Conservation (phyloP, 2,329 filamentous ascomycete species). For the Apiospora phragmitis region DNA sequence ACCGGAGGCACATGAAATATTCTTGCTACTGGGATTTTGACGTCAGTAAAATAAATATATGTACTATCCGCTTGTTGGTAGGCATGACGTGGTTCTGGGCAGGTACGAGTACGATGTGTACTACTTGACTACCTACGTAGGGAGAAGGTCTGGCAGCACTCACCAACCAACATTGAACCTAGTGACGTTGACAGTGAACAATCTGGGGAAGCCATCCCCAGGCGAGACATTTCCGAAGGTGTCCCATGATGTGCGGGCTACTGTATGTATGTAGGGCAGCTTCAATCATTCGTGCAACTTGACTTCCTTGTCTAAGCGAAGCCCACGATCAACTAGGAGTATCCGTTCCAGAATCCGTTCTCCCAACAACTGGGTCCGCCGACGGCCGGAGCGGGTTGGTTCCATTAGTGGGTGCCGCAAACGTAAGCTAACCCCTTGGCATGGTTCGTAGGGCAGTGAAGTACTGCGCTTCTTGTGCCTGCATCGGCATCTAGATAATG, state of each 20-base stretch:
- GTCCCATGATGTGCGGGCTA: background rate
- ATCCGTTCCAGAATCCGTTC: background rate
- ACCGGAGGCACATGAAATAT: background rate
- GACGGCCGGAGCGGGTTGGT: background rate
- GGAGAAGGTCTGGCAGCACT: background rate
- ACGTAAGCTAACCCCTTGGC: background rate
- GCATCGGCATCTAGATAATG: slow-evolving; percentile 1
- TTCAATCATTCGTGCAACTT: background rate
- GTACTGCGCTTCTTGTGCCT: background rate
- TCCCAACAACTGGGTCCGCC: background rate
- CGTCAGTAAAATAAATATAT: background rate
- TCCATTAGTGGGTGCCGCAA: background rate
- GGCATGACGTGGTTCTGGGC: background rate
- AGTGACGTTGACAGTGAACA: background rate
- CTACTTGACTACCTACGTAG: too few species aligned
- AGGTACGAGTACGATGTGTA: background rate
- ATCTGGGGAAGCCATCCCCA: background rate
- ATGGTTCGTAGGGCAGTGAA: background rate
- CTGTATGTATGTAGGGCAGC: too few species aligned
- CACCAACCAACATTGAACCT: background rate
- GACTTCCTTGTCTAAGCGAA: background rate
- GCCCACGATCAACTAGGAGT: background rate
- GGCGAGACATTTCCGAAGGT: background rate
- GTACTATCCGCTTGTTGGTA: background rate
- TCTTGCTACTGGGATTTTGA: background rate